A percentile compares a stretch with the other conserved stretches of the same genome.
These are phyloP conservation scores for Didymosphaeria variabile DNA, from an alignment of 2,329 filamentous ascomycete genomes.

Conservation along the genomic window DNA sequence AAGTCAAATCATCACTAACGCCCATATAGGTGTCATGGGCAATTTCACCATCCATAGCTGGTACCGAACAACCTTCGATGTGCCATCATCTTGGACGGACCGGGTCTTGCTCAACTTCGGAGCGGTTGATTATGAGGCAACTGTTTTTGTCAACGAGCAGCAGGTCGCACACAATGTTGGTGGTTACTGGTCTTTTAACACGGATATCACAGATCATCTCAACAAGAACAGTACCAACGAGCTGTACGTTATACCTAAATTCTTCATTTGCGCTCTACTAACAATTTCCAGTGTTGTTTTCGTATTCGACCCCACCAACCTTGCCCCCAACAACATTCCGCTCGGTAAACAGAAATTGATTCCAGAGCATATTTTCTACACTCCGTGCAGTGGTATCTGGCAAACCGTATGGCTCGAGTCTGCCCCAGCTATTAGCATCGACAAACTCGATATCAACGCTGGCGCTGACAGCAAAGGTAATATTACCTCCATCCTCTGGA, in stretches of 20 bases:
- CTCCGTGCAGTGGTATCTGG: slow-evolving; percentile 78
- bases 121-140: slow-evolving; percentile 66
- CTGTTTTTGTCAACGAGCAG: slow-evolving; percentile 67
- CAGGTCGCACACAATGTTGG: slow-evolving; percentile 64
- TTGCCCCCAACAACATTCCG: slow-evolving; percentile 64
- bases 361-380: slow-evolving; percentile 74
- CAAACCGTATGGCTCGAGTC: slow-evolving; percentile 76
- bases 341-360: slow-evolving; percentile 70
- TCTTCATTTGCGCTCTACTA: not conserved
- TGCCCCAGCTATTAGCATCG: slow-evolving; percentile 66
- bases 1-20: slow-evolving; percentile 48
- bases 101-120: slow-evolving; percentile 65
- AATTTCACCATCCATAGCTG: slow-evolving; percentile 53
- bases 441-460: slow-evolving; percentile 67
- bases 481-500: not conserved
- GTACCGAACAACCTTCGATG: slow-evolving; percentile 61
- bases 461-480: slow-evolving; percentile 45
- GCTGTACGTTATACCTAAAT: slow-evolving; percentile 54
- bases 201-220: slow-evolving; percentile 64
- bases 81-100: slow-evolving; percentile 58
- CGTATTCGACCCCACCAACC: slow-evolving; percentile 73
- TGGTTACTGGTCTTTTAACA: slow-evolving; percentile 69
- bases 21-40: slow-evolving; percentile 56
- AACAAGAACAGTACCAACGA: slow-evolving; percentile 60
- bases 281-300: slow-evolving; percentile 63